A percentile compares a stretch with the other conserved stretches of the same genome.
phyloP scores from a whole-genome alignment of 1,139 yeast genomes.

The Debaryomyces coudertii region DNA sequence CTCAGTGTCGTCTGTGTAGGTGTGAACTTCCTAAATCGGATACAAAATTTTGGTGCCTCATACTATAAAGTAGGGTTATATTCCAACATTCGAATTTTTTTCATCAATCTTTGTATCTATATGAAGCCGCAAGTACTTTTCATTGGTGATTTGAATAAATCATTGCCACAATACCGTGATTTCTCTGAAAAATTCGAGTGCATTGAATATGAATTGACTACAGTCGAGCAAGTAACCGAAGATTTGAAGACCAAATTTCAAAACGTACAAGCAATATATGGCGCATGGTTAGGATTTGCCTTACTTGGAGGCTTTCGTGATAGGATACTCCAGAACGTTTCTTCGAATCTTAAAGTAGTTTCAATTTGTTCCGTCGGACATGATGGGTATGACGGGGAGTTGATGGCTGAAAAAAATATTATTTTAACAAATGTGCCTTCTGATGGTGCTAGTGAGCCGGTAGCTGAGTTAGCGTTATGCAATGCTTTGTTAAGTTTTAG shows the following conservation, averaged over 20 bases:
- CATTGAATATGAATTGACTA: conserved; percentile 43
- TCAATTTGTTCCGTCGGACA: conserved; percentile 74
- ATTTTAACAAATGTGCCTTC: conserved; percentile 68
- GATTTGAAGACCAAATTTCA: conserved; percentile 38
- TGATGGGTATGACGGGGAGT: conserved; percentile 57
- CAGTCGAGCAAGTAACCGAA: conserved; percentile 43
- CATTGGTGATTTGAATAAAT: conserved; percentile 44
- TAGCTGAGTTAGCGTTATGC: conserved; percentile 74
- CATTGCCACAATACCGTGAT: conserved; percentile 38
- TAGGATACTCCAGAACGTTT: conserved; percentile 53
- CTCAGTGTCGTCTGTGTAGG: background rate
- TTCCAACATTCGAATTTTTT: background rate
- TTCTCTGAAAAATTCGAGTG: conserved; percentile 48
- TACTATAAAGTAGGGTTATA: background rate
- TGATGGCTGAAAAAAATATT: conserved; percentile 47
- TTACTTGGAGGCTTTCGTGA: conserved; percentile 52
- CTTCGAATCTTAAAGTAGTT: conserved; percentile 55
- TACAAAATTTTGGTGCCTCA: background rate
- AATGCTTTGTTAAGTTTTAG: conserved; percentile 66
- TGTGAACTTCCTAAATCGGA: conserved; percentile 7
- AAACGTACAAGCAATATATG: conserved; percentile 62
- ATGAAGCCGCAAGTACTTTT: conserved; percentile 44
- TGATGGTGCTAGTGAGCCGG: conserved; percentile 63
- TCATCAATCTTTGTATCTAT: background rate
- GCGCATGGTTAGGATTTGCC: conserved; percentile 62